phyloP scores from a whole-genome alignment of 2,329 filamentous ascomycete genomes.

The Paecilomyces formosus region DNA sequence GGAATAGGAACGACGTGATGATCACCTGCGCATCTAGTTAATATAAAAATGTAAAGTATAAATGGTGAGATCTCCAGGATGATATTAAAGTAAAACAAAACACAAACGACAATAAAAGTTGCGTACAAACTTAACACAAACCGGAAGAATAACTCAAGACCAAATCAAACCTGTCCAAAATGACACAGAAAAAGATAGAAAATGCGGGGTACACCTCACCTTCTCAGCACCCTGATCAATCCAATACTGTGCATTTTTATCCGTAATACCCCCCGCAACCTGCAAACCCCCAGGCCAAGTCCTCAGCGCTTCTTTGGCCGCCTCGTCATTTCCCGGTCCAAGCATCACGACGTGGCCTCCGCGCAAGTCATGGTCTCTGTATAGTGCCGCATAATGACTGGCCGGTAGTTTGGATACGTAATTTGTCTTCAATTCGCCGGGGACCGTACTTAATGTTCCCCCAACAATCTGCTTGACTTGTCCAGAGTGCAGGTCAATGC shows the following conservation, averaged over 20 bases:
- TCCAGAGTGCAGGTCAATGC: conserved; percentile 95
- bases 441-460: conserved; percentile 70
- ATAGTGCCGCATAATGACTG: conserved; percentile 72
- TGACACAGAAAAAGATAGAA: background rate
- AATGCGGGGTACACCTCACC: conserved; percentile 46
- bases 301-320: conserved; percentile 66
- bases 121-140: no score
- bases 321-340: conserved; percentile 75
- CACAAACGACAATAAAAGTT: background rate
- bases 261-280: conserved; percentile 87
- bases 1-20: conserved; percentile 92
- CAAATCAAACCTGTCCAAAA: background rate
- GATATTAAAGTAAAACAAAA: conserved; percentile 1
- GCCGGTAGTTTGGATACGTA: conserved; percentile 81
- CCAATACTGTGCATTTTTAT: conserved; percentile 78
- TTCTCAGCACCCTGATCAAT: conserved; percentile 82
- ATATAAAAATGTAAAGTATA: background rate
- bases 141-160: no score
- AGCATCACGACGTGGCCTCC: conserved; percentile 97
- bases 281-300: conserved; percentile 78
- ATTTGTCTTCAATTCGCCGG: conserved; percentile 72
- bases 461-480: conserved; percentile 98
- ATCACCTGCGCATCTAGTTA: conserved; percentile 62
- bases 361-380: conserved; percentile 63
- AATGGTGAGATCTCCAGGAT: conserved; percentile 1